Evolutionary conservation across 2,329 filamentous ascomycete genomes (phyloP), one percentile per base, ranked within the genome.

Genomic region (Nigrograna mackinnonii): DNA sequence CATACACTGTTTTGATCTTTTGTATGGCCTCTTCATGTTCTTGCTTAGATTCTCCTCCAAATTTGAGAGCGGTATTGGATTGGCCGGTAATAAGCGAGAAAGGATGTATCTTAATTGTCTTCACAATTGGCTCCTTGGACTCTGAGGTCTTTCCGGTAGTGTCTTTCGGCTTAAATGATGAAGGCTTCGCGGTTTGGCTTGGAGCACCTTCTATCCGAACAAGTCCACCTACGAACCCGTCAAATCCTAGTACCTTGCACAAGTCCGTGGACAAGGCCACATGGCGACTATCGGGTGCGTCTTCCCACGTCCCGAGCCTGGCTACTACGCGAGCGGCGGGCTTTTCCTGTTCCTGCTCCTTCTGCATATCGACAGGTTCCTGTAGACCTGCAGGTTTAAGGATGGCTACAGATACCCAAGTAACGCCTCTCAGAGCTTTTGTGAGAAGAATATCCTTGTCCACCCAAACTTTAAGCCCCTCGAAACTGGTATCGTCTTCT

Each of bases 121-220:
- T 82, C 4, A 89, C 74, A n/a, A 71, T 66, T 4, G 63, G 54
- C 22, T 76, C 73, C 47, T 73, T 76, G 1, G 58, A 35, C 48
- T 70, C 58, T n/a, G n/a, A n/a, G 56, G 22, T 34, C 44, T 73
- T 75, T 26, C 67, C 46, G 22, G 31, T 26, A 5, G 55, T 41
- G 6, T 47, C 50, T 17, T 57, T 46, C 6, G 60, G 36, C 37
- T 65, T 67, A 26, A 72, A 70, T 2, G 72, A 69, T 0, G 82
- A 77, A 30, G 81, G 83, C 44, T 83, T 82, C 5, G 84, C 76
- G n/a, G 90, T 72, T 39, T 86, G 87, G 30, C 79, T 73, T 12
- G 89, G 83, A 1, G 92, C 91, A 7, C 88, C 85, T 62, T 97
- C 91, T 21, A 99, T 78, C 47, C 92, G 90, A 42, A 96, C 80